phyloP scores from a whole-genome alignment of 2,329 filamentous ascomycete species.

The Aureobasidium sp. region DNA sequence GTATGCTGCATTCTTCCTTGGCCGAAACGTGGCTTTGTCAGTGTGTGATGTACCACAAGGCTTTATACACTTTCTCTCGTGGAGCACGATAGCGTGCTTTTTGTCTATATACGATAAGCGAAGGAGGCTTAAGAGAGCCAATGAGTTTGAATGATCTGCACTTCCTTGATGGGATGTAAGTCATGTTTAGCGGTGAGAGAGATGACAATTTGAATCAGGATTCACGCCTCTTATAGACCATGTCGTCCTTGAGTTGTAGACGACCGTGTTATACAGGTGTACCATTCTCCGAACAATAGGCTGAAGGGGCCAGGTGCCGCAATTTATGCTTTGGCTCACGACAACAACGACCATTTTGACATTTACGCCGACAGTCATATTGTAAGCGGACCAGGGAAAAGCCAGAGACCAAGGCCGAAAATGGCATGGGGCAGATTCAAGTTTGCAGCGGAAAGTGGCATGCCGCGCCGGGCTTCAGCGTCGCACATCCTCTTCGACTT shows the following conservation, averaged over 20 bases:
- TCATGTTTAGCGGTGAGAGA: neutral
- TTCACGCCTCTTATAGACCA: neutral
- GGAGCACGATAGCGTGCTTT: neutral
- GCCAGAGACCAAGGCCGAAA: neutral
- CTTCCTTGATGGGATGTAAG: neutral
- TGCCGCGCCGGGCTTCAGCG: neutral
- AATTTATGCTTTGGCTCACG: neutral
- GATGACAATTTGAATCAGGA: neutral
- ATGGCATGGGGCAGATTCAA: neutral
- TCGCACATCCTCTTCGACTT: neutral
- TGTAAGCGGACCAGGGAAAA: neutral
- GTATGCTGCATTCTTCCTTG: neutral
- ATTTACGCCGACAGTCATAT: too few relatives aligned
- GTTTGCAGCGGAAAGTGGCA: slow-evolving; percentile 2
- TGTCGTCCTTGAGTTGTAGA: neutral
- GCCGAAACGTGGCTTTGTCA: neutral
- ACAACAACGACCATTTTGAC: neutral
- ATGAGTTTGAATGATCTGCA: neutral
- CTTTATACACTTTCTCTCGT: neutral
- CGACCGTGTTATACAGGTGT: neutral
- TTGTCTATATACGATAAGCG: neutral
- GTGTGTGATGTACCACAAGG: neutral
- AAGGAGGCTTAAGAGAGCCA: neutral
- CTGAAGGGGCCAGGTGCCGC: neutral
- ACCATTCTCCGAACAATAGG: neutral